Base-by-base conservation (phyloP, 2,329 filamentous ascomycete species). In the Apiospora malaysiana region DNA sequence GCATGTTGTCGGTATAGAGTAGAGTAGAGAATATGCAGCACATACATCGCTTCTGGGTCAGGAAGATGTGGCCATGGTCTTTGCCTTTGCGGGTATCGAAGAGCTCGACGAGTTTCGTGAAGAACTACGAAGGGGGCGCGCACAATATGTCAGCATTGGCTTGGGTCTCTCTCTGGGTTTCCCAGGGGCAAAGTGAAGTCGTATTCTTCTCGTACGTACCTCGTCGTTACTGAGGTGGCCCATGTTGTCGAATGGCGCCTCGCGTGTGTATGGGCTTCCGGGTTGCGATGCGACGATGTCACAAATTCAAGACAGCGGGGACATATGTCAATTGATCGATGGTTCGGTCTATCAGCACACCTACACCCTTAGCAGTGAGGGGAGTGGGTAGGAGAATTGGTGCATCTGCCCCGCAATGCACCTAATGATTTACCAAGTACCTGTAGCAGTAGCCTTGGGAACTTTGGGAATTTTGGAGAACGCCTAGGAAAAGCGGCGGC, bases 11-110 rank as follows among this genome's bases (percentile, higher is more conserved):
- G 18, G 40, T 63, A 47, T 63, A 40, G 42, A 37, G 59, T 23
- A 43, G n/a, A n/a, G 68, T 40, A n/a, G n/a, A n/a, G 45, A 37
- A 46, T 32, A 47, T 25, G 32, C 3, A 6, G 6, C 32, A 78
- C 87, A 73, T 85, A 93, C 92, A 82, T 82, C 93, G 88, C 80
- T 95, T 95, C 79, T 97, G 93, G 68, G 89, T 91, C 71, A 97
- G 85, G 81, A 89, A 91, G 74, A 97, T 85, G 68, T 90, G 90
- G 76, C 93, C 93, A 81, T 94, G 91, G 76, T 92, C 88, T 79
- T 91, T 91, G 77, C 88, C 85, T 78, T 91, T 91, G 73, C 88
- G 88, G 74, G 86, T 81, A 73, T 89, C 85, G 82, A 96, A 93
- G 74, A 95, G 89, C 77, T 90, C 85, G 68, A 85, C 83, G 74